Evolutionary conservation across 1,284 basidiomycete genomes (phyloP).

Genomic region (Austroboletus olivaceoglutinosus): DNA sequence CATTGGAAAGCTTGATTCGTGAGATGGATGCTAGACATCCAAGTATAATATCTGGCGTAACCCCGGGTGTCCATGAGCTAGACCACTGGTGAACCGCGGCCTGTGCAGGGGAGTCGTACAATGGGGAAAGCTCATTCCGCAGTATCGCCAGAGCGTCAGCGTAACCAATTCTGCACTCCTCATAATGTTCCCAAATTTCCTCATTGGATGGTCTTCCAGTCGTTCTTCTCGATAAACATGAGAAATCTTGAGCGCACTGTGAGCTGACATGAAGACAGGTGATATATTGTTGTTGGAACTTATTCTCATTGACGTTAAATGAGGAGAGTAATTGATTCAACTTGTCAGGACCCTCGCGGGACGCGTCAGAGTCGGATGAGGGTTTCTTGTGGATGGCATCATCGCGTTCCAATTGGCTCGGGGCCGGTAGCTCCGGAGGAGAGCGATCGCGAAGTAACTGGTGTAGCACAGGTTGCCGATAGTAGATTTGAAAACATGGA

Average conservation of each 20-base stretch:
- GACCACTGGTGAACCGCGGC: no score
- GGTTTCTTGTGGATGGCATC: background rate
- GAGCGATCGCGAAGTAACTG: background rate
- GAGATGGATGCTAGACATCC: slow-evolving; percentile 17
- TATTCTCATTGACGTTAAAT: background rate
- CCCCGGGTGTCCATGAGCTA: slow-evolving; percentile 22
- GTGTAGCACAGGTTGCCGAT: background rate
- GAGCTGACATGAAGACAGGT: background rate
- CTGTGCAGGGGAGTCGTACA: background rate
- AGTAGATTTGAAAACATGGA: background rate
- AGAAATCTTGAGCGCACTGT: background rate
- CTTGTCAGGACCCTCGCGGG: background rate
- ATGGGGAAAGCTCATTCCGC: background rate
- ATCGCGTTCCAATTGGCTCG: background rate
- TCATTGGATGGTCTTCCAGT: background rate
- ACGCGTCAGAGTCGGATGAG: background rate
- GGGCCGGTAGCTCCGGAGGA: background rate
- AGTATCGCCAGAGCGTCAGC: background rate
- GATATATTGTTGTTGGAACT: background rate
- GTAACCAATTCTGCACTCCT: background rate
- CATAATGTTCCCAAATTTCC: background rate
- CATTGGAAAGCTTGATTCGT: background rate
- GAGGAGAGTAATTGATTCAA: background rate
- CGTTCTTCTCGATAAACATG: background rate
- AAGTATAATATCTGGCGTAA: slow-evolving; percentile 27